Percentiles rank a stretch among this genome's conserved stretches.
These are phyloP conservation scores for Macaranga tanarius DNA, from an alignment of 441 rosid genomes.

Conservation along the genomic window DNA sequence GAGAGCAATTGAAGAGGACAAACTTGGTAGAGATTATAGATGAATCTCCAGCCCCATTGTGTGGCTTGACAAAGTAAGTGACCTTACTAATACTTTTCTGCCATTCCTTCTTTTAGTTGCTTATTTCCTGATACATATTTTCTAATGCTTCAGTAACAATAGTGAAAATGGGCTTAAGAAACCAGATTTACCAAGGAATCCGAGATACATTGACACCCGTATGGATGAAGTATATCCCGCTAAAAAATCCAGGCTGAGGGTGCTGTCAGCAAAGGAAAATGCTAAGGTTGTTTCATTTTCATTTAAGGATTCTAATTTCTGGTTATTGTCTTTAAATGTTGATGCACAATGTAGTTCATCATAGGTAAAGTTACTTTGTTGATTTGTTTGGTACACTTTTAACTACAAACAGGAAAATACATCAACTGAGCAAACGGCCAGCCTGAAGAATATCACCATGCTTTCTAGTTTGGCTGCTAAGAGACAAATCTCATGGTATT, in stretches of 20 bases:
- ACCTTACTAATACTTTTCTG: background rate
- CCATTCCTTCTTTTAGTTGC: background rate
- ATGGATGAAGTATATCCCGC: slow-evolving; percentile 77
- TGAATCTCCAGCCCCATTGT: slow-evolving; percentile 48
- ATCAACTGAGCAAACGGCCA: slow-evolving; percentile 41
- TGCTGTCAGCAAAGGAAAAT: slow-evolving; percentile 57
- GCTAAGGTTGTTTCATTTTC: slow-evolving; percentile 49
- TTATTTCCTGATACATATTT: slow-evolving; percentile 21
- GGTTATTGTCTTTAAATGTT: slow-evolving; percentile 5
- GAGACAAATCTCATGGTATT: slow-evolving; percentile 58
- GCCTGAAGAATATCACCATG: slow-evolving; percentile 46
- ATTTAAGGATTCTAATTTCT: background rate
- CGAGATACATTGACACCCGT: slow-evolving; percentile 66
- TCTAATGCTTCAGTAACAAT: slow-evolving; percentile 26
- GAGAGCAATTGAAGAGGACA: slow-evolving; percentile 74
- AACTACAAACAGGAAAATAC: slow-evolving; percentile 49
- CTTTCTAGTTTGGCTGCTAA: slow-evolving; percentile 59
- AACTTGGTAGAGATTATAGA: slow-evolving; percentile 47
- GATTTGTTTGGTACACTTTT: slow-evolving; percentile 18
- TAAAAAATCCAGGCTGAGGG: slow-evolving; percentile 64
- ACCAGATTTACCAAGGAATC: slow-evolving; percentile 45
- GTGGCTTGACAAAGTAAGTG: slow-evolving; percentile 46
- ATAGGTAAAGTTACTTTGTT: slow-evolving; percentile 5
- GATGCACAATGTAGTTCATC: background rate
- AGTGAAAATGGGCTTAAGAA: slow-evolving; percentile 50